phyloP scores from a whole-genome alignment of 179 eudicot species.

The Patellifolia procumbens region DNA sequence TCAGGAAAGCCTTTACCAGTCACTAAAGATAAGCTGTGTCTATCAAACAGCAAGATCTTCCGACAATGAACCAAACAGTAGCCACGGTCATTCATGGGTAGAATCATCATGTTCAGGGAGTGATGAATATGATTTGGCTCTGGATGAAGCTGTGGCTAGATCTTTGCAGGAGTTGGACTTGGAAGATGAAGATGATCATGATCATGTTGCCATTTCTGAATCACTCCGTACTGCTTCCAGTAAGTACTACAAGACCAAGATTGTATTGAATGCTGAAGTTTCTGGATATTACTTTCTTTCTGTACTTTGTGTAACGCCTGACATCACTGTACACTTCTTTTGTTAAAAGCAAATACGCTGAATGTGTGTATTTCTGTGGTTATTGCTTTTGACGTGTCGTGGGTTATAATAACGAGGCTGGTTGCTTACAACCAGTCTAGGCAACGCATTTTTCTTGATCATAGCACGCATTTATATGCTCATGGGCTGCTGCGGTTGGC shows the following conservation, averaged over 20 bases:
- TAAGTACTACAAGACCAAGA: conserved; percentile 32
- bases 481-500: neutral
- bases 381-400: neutral
- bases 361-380: neutral
- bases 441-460: neutral
- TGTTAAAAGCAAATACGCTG: neutral
- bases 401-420: neutral
- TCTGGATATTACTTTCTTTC: neutral
- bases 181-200: conserved; percentile 56
- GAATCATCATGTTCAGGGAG: conserved; percentile 51
- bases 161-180: conserved; percentile 54
- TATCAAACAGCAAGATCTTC: conserved; percentile 34
- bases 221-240: conserved; percentile 38
- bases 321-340: neutral
- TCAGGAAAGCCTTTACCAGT: conserved; percentile 62
- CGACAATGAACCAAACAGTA: conserved; percentile 37
- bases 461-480: too few relatives aligned
- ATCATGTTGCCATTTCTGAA: conserved; percentile 38
- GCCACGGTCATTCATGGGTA: conserved; percentile 40
- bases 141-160: conserved; percentile 84
- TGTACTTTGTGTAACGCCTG: neutral
- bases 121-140: conserved; percentile 46
- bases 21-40: conserved; percentile 41
- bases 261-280: conserved; percentile 11
- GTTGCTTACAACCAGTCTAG: neutral